Percentiles rank a stretch among this genome's conserved stretches.
Conservation (phyloP, 2,329 filamentous ascomycete genomes). For the Aureobasidium subglaciale region DNA sequence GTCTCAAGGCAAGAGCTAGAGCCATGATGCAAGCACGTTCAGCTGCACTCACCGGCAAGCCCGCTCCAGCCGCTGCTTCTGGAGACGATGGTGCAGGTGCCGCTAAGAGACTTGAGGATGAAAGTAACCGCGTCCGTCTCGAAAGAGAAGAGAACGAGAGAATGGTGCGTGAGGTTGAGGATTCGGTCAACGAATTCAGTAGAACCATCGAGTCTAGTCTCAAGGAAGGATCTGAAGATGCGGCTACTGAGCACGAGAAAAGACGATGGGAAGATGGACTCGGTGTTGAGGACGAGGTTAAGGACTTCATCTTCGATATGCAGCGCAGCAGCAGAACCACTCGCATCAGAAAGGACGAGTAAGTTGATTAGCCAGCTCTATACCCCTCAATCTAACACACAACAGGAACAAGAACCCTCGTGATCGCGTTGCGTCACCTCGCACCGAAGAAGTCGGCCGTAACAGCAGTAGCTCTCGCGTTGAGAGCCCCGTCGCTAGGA, state of each 20-base stretch:
- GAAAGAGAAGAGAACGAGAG: conserved; percentile 92
- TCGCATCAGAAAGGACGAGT: conserved; percentile 59
- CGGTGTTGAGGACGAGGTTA: conserved; percentile 92
- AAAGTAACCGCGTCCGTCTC: conserved; percentile 69
- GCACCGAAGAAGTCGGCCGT: conserved; percentile 24
- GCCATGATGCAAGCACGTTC: conserved; percentile 99
- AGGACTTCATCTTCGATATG: conserved; percentile 95
- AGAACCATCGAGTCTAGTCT: conserved; percentile 78
- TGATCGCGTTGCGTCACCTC: conserved; percentile 9
- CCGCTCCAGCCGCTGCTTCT: conserved; percentile 63
- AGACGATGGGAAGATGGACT: conserved; percentile 93
- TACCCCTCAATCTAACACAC: background rate
- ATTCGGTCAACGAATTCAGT: conserved; percentile 85
- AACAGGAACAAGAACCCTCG: conserved; percentile 10
- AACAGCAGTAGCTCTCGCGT: conserved; percentile 24
- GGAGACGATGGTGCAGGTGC: conserved; percentile 68
- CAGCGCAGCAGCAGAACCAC: conserved; percentile 77
- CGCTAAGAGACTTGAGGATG: conserved; percentile 79
- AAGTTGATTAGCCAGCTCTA: conserved; percentile 25
- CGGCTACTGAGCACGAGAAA: conserved; percentile 78
- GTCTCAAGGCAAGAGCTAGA: conserved; percentile 88
- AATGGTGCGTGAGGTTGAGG: conserved; percentile 95
- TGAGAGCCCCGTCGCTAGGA: conserved; percentile 24
- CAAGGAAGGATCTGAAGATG: conserved; percentile 70
- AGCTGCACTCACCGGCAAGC: conserved; percentile 82